phyloP scores from a whole-genome alignment of 176 grass and related monocot species.

The Eleusine indica region DNA sequence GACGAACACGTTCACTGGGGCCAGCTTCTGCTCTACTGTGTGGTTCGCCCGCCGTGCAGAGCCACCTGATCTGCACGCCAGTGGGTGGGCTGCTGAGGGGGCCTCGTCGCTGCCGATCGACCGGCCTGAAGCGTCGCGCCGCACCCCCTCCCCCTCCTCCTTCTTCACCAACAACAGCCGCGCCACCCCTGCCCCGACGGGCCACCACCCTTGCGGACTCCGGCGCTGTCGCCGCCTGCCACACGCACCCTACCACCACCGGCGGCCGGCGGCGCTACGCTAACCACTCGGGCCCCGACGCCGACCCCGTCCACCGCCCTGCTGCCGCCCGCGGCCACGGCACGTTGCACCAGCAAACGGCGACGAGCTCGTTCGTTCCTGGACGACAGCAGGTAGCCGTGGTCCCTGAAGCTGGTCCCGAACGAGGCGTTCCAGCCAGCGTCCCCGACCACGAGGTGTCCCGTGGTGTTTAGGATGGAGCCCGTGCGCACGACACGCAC shows the following conservation, averaged over 20 bases:
- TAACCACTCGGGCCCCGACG: background rate
- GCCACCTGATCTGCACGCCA: background rate
- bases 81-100: background rate
- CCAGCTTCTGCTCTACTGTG: accelerated
- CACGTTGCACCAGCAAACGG: background rate
- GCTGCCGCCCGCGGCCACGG: background rate
- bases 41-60: background rate
- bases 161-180: too few relatives aligned
- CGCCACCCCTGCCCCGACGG: too few relatives aligned
- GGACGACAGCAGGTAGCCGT: background rate
- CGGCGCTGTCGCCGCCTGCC: too few relatives aligned
- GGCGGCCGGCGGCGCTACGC: background rate
- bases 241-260: too few relatives aligned
- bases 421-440: background rate
- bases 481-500: background rate
- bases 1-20: background rate
- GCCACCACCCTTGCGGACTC: too few relatives aligned
- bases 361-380: background rate
- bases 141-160: background rate
- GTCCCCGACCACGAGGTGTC: background rate
- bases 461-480: background rate
- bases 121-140: background rate
- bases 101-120: background rate
- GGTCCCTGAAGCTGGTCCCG: background rate
- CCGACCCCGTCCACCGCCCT: background rate